Evolutionary conservation across 148 eudicot species (phyloP), one percentile per base, ranked within the genome.

Genomic region (Beta vulgaris): DNA sequence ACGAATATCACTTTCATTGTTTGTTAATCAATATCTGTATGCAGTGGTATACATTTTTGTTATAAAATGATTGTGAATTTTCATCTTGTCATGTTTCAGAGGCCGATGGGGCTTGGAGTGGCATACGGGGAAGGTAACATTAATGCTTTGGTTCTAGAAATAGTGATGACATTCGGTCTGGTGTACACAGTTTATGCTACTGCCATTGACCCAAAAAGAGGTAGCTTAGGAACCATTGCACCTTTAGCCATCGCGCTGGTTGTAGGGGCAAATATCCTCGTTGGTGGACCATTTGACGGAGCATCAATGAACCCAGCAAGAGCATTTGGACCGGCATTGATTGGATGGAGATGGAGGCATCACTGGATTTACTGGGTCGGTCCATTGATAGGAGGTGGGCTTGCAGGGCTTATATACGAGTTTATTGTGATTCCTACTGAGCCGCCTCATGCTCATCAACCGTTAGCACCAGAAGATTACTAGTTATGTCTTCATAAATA

Each of bases 241-340:
- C 93, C 93, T 3, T 61, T 90, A 31, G 91, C 89, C 73, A 90
- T 90, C 54, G 93, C 89, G 2, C 81, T 87, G 43, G 74, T 90
- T 4, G 91, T 90, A 21, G 91, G 88, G 13, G 93, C 93, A 7
- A 90, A 90, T 71, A 85, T 88, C 63, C 76, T 90, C 18, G 91
- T 79, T 8, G 93, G 93, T 4, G 93, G 91, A 32, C 89, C 91
- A 32, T 90, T 87, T 11, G 93, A 90, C n/a, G 91, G 93, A 14
- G 93, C 87, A 0, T 88, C 91, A n/a, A 90, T 90, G 93, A 90
- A 90, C 83, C 93, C 93, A 3, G 91, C 93, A 0, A 85, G 88
- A 51, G 81, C 89, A 0, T 90, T 90, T 36, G 90, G 91, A 11
- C 90, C 90, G 0, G 90, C 90, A 34, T 84, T 88, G 46, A 80